These are phyloP conservation scores for Solanum clarkiae DNA, from an alignment of 257 asterid species.

Conservation along the genomic window DNA sequence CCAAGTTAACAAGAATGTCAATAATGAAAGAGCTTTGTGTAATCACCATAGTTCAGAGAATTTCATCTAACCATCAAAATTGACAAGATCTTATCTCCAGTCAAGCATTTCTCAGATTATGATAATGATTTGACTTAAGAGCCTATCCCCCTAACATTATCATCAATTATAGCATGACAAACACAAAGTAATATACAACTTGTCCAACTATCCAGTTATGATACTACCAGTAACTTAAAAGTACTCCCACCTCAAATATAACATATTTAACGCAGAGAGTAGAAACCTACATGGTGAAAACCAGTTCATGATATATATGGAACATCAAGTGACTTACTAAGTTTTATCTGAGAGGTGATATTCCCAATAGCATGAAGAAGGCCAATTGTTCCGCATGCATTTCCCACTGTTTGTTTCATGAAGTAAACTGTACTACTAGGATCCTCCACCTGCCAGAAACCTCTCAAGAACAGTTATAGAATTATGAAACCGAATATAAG, in stretches of 20 bases:
- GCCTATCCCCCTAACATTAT: not conserved
- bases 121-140: not conserved
- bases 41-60: not conserved
- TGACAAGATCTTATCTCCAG: not conserved
- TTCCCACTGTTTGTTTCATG: slow-evolving; percentile 95
- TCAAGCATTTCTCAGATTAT: not conserved
- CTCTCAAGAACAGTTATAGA: not conserved
- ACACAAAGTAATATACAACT: not conserved
- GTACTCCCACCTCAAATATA: not conserved
- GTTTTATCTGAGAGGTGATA: slow-evolving; percentile 76
- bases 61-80: not conserved
- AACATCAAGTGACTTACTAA: slow-evolving; percentile 37
- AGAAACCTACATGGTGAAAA: not conserved
- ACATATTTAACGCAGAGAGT: not conserved
- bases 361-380: slow-evolving; percentile 96
- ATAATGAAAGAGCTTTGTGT: not conserved
- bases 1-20: not conserved
- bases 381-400: slow-evolving; percentile 96
- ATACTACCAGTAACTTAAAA: not conserved
- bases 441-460: slow-evolving; percentile 33
- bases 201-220: not conserved
- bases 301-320: not conserved
- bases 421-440: slow-evolving; percentile 58
- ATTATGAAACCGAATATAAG: not conserved
- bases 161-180: not conserved